Evolutionary conservation across 2,329 filamentous ascomycete genomes (phyloP).

Genomic region (Alternaria postmessia): DNA sequence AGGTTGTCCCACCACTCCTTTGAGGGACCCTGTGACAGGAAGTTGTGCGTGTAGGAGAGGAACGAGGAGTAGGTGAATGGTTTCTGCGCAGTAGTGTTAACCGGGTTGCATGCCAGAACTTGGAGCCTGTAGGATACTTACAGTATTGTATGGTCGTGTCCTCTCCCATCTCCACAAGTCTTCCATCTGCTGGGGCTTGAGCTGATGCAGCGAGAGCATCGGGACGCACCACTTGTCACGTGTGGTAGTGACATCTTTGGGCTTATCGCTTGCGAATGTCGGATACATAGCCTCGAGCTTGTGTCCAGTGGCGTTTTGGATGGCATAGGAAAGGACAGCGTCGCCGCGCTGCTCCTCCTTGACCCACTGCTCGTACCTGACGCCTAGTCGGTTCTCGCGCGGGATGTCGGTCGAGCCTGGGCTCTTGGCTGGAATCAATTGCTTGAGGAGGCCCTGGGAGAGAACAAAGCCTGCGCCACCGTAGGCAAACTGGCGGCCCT

Average conservation of each 20-base stretch:
- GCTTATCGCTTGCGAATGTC: slow-evolving; percentile 55
- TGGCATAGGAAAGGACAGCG: slow-evolving; percentile 50
- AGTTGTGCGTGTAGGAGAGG: slow-evolving; percentile 48
- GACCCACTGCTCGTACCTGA: slow-evolving; percentile 43
- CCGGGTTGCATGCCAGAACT: not conserved
- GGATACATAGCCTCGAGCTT: slow-evolving; percentile 50
- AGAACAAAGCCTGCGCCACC: slow-evolving; percentile 57
- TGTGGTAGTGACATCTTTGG: slow-evolving; percentile 56
- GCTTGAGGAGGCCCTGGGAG: slow-evolving; percentile 62
- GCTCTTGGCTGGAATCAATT: slow-evolving; percentile 46
- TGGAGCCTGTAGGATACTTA: slow-evolving; percentile 16
- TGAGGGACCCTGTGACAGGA: slow-evolving; percentile 42
- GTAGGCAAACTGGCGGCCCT: slow-evolving; percentile 53
- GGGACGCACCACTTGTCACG: slow-evolving; percentile 55
- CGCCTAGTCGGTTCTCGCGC: slow-evolving; percentile 40
- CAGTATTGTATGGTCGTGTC: slow-evolving; percentile 45
- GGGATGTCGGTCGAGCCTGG: slow-evolving; percentile 38
- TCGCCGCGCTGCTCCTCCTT: slow-evolving; percentile 57
- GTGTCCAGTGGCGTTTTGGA: slow-evolving; percentile 47
- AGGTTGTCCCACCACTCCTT: slow-evolving; percentile 50
- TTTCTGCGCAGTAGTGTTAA: slow-evolving; percentile 36
- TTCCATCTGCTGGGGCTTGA: slow-evolving; percentile 58
- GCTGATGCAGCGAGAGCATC: slow-evolving; percentile 51
- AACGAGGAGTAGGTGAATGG: slow-evolving; percentile 49
- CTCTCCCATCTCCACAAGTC: slow-evolving; percentile 60